These are phyloP conservation scores for Clavispora santaluciae DNA, from an alignment of 805 yeast genomes.

Conservation along the genomic window DNA sequence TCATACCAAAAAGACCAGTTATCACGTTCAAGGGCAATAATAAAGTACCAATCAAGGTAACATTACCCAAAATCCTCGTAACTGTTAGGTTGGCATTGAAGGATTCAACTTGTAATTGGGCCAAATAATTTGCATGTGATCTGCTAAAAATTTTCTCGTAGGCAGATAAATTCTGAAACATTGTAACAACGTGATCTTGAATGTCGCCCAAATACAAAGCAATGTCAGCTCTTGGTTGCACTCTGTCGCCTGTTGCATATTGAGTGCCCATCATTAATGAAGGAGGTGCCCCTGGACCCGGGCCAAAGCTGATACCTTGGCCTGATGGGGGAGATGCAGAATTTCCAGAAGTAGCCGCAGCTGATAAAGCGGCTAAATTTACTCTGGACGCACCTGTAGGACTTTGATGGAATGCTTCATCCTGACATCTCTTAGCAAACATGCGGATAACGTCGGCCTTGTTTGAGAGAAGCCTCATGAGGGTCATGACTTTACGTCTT, in stretches of 20 bases:
- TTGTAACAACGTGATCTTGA: constrained; percentile 94
- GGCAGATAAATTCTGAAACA: constrained; percentile 85
- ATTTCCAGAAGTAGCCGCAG: not conserved
- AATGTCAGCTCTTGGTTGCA: constrained; percentile 81
- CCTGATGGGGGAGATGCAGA: constrained; percentile 10
- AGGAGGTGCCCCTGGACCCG: constrained; percentile 31
- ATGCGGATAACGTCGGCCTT: constrained; percentile 95
- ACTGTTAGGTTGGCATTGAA: constrained; percentile 81
- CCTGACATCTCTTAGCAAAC: constrained; percentile 94
- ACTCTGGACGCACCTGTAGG: constrained; percentile 14
- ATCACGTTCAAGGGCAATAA: constrained; percentile 84
- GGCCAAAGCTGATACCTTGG: constrained; percentile 32
- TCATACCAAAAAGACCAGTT: constrained; percentile 95
- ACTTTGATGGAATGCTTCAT: constrained; percentile 38
- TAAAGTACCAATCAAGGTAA: constrained; percentile 85
- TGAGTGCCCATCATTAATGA: constrained; percentile 12
- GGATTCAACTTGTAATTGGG: constrained; percentile 90
- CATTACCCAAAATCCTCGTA: constrained; percentile 83
- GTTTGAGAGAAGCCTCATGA: constrained; percentile 83
- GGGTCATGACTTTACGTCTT: constrained; percentile 85
- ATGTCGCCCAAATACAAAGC: constrained; percentile 92
- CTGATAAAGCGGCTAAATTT: constrained; percentile 13
- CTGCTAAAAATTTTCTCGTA: constrained; percentile 92
- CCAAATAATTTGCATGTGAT: constrained; percentile 87
- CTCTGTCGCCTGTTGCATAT: constrained; percentile 10